phyloP scores from a whole-genome alignment of 495 filamentous ascomycete genomes.

The Penicillium ochrochloron region DNA sequence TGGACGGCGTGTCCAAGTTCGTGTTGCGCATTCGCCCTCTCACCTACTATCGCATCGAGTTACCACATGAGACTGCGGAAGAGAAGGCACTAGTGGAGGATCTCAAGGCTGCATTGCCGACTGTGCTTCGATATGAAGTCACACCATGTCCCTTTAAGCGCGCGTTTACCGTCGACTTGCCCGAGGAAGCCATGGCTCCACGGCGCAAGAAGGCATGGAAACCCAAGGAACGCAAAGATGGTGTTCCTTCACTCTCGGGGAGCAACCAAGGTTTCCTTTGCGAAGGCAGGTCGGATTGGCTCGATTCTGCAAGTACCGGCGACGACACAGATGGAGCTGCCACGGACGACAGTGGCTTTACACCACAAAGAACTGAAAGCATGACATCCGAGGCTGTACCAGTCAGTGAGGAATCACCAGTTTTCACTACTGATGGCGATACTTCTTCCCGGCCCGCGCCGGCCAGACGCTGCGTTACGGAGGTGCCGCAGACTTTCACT shows the following conservation, averaged over 20 bases:
- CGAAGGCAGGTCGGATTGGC: slow-evolving; percentile 25
- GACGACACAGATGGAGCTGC: slow-evolving; percentile 46
- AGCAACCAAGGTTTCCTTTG: slow-evolving; percentile 17
- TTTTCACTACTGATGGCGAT: slow-evolving; percentile 19
- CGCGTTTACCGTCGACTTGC: slow-evolving; percentile 74
- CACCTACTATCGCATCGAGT: slow-evolving; percentile 86
- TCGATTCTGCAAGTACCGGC: slow-evolving; percentile 38
- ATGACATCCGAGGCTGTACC: slow-evolving; percentile 33
- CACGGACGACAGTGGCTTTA: slow-evolving; percentile 45
- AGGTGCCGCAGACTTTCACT: slow-evolving; percentile 50
- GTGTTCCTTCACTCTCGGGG: slow-evolving; percentile 25
- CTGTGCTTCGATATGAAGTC: slow-evolving; percentile 80
- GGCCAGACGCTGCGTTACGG: slow-evolving; percentile 35
- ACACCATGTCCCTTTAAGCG: slow-evolving; percentile 85
- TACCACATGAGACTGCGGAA: slow-evolving; percentile 65
- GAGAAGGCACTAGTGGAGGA: slow-evolving; percentile 63
- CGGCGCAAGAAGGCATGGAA: slow-evolving; percentile 71
- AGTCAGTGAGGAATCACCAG: slow-evolving; percentile 30
- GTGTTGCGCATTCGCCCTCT: slow-evolving; percentile 78
- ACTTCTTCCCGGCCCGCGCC: slow-evolving; percentile 27
- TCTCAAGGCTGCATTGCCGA: slow-evolving; percentile 69
- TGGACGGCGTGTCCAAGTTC: slow-evolving; percentile 82
- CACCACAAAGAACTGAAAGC: slow-evolving; percentile 33
- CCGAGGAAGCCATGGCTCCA: slow-evolving; percentile 68
- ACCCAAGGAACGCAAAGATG: slow-evolving; percentile 60